Base-by-base conservation (phyloP, 495 filamentous ascomycete genomes). In the Cryomyces minteri region DNA sequence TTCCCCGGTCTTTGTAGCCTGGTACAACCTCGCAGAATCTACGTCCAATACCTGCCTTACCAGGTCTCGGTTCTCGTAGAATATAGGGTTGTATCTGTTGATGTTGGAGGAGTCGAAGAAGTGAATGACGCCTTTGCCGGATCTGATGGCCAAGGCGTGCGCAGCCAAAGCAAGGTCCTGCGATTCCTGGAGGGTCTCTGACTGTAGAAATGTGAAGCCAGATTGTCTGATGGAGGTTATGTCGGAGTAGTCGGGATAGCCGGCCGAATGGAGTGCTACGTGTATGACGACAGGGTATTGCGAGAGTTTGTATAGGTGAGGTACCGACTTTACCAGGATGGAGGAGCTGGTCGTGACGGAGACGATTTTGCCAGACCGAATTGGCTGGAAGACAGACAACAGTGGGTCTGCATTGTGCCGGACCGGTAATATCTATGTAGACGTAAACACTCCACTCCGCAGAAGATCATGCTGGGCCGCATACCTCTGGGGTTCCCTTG, bases 121-220 rank as follows among this genome's bases (percentile, higher is more conserved):
- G 62, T 98, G 90, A 48, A 98, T 82, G 33, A 98, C 90, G 61
- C 88, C 92, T 69, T 94, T 96, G 47, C 92, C 88, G 34, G 85
- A 88, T 62, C 80, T 84, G 47, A 83, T 71, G 41, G 90, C 92
- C 45, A 98, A 67, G 11, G 87, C 88, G 68, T 96, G 90, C 5
- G 90, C 88, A 1, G 88, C 85, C 49, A 95, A 63, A 31, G 88
- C 88, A 56, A 98, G 82, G 65, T 98, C 90, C 62, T 96, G 88
- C 5, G 82, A 80, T 66, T 96, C 88, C 62, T 92, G 87, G 25
- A 93, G 67, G 8, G 85, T 84, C 64, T 92, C 85, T 4, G 90
- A 96, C 58, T 98, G 90, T 43, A 98, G 64, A 54, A 98, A 93
- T 43, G 81, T 84, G 69, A 94, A 93, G 46, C 92, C 90, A 41